Conservation (phyloP, 176 grass and related monocot species). For the Dendrocalamus sinicus region DNA sequence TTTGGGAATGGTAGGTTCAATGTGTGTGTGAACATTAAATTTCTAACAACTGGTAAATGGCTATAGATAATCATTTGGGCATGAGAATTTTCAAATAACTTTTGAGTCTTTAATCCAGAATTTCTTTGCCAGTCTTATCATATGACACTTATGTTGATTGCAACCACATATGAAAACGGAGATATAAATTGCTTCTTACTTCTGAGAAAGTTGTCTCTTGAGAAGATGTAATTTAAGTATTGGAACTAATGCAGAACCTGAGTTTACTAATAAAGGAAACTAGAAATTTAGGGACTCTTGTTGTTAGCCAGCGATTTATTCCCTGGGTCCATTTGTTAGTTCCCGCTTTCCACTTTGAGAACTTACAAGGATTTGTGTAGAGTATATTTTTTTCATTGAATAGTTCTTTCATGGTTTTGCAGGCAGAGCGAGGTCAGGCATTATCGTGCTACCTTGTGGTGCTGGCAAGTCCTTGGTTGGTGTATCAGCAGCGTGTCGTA, state of each 20-base stretch:
- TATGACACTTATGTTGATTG: background rate
- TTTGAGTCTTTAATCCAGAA: background rate
- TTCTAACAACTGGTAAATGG: constrained; percentile 25
- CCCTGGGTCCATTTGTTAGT: constrained; percentile 5
- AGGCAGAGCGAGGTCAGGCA: constrained; percentile 93
- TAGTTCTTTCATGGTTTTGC: constrained; percentile 21
- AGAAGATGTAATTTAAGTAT: constrained; percentile 21
- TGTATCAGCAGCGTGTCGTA: constrained; percentile 89
- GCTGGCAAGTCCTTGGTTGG: constrained; percentile 95
- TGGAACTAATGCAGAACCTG: background rate
- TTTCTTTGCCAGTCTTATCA: background rate
- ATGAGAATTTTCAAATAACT: constrained; percentile 8
- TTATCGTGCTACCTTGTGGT: constrained; percentile 98
- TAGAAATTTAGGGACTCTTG: background rate
- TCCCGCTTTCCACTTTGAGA: background rate
- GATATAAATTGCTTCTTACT: background rate
- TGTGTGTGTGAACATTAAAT: constrained; percentile 15
- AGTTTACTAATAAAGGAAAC: constrained; percentile 12
- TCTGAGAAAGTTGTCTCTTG: background rate
- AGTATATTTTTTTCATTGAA: constrained; percentile 23
- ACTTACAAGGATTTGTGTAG: background rate
- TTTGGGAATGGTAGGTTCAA: constrained; percentile 87
- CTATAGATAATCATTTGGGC: constrained; percentile 2
- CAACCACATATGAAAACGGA: background rate
- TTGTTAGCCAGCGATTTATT: background rate